Evolutionary conservation across 768 basidiomycete genomes (phyloP), one percentile per base, ranked within the genome.

Genomic region (Tylopilus felleus): DNA sequence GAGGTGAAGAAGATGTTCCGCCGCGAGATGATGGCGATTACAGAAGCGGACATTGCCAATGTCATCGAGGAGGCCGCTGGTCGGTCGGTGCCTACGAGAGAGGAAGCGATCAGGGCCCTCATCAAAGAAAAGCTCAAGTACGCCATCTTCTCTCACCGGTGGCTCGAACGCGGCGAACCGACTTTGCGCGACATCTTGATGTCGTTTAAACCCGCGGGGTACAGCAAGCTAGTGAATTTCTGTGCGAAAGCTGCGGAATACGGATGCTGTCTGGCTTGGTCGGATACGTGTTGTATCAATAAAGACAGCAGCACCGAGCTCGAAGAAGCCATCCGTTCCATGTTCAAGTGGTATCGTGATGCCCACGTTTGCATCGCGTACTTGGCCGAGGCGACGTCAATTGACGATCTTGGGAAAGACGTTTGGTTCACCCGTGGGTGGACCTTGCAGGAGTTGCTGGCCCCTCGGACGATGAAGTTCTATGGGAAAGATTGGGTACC

Each of bases 201-300:
- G 69, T 68, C 68, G 2, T 65, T 66, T 47, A 41, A 8, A 31
- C 67, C 67, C 1, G 52, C 64, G 8, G 69, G 67, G 33, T 71
- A 68, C 10, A 29, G 25, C 48, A 68, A 68, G 21, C 62, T 68
- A 16, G 55, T 39, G 21, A 53, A 55, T 7, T 71, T 68, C 22
- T 69, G 67, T 50, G 40, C 35, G 2, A 71, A 60, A 33, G 67
- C 69, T 21, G 58, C 51, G 0, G 67, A 63, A 35, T 71, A 69
- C 31, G 67, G 36, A 0, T 70, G 70, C 23, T 21, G 27, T 13
- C 57, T 69, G 3, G 71, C 65, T 29, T 73, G 70, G 70, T 68
- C 65, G n/a, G 71, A 73, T 31, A 73, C 71, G 16, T 70, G 65
- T 12, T 71, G 70, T 25, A 71, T 71, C 42, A 67, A 71, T 47